phyloP scores from a whole-genome alignment of 2,329 filamentous ascomycete species.

The Cyphellophora europaea region DNA sequence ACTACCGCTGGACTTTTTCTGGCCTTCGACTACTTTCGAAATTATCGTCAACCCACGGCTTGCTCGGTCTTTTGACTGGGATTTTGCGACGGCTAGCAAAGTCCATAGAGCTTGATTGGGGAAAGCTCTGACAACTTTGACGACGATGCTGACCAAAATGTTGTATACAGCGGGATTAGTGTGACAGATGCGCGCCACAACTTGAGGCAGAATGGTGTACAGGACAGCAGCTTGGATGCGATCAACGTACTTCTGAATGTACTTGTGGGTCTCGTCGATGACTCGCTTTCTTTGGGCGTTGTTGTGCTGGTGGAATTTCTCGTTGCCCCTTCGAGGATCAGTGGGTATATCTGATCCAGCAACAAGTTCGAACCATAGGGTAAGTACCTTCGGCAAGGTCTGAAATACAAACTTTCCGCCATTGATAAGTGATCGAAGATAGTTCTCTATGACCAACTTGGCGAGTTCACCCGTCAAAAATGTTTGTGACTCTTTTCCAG shows the following conservation, averaged over 20 bases:
- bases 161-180: conserved; percentile 69
- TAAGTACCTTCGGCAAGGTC: conserved; percentile 82
- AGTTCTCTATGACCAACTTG: conserved; percentile 88
- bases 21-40: conserved; percentile 27
- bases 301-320: conserved; percentile 38
- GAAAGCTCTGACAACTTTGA: conserved; percentile 76
- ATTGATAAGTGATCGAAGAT: conserved; percentile 73
- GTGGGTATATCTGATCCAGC: conserved; percentile 58
- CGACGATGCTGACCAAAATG: conserved; percentile 67
- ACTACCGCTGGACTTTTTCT: conserved; percentile 38
- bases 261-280: conserved; percentile 60
- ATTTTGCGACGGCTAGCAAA: conserved; percentile 76
- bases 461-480: conserved; percentile 74
- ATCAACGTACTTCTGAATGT: conserved; percentile 69
- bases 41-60: conserved; percentile 39
- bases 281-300: conserved; percentile 49
- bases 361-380: conserved; percentile 88
- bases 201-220: conserved; percentile 68
- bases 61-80: conserved; percentile 61
- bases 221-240: conserved; percentile 38
- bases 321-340: conserved; percentile 40
- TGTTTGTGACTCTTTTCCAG: conserved; percentile 66
- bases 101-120: conserved; percentile 90
- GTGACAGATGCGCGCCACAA: conserved; percentile 93
- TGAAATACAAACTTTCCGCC: conserved; percentile 96